These are phyloP conservation scores for Melastoma malabathricum DNA, from an alignment of 345 rosid species.

Conservation along the genomic window DNA sequence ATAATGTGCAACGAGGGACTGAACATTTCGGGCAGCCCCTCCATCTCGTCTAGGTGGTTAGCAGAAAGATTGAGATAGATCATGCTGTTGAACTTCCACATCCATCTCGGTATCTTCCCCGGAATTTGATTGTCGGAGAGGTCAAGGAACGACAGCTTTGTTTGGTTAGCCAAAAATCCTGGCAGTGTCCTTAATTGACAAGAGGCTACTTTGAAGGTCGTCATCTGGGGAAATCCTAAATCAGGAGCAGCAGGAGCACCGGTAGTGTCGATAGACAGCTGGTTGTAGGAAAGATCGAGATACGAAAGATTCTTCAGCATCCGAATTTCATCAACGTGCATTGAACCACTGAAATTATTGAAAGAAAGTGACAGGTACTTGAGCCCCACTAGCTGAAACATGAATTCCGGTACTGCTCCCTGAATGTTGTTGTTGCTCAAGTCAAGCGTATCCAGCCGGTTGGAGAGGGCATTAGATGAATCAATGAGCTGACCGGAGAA, in stretches of 20 bases:
- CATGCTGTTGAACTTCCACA: conserved; percentile 14
- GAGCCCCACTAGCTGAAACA: conserved; percentile 15
- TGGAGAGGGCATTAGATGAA: background rate
- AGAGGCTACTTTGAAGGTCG: conserved; percentile 26
- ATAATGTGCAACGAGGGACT: rapidly evolving
- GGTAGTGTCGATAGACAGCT: conserved; percentile 11
- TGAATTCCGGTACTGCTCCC: conserved; percentile 10
- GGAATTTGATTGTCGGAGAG: conserved; percentile 31
- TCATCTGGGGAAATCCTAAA: conserved; percentile 5
- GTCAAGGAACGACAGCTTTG: conserved; percentile 7
- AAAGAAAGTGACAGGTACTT: conserved; percentile 19
- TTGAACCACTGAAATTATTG: conserved; percentile 31
- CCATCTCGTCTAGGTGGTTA: background rate
- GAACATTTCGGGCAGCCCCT: background rate
- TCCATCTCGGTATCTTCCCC: conserved; percentile 33
- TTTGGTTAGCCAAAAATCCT: conserved; percentile 13
- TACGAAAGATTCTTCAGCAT: conserved; percentile 15
- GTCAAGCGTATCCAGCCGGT: conserved; percentile 17
- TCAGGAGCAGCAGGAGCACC: background rate
- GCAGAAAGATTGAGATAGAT: conserved; percentile 15
- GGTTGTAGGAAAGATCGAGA: conserved; percentile 35
- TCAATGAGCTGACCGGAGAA: conserved; percentile 9
- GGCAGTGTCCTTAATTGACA: conserved; percentile 28
- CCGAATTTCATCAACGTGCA: conserved; percentile 11
- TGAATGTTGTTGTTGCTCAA: conserved; percentile 24